Evolutionary conservation across 176 grass and related monocot species (phyloP).

Genomic region (Puccinellia tenuiflora): DNA sequence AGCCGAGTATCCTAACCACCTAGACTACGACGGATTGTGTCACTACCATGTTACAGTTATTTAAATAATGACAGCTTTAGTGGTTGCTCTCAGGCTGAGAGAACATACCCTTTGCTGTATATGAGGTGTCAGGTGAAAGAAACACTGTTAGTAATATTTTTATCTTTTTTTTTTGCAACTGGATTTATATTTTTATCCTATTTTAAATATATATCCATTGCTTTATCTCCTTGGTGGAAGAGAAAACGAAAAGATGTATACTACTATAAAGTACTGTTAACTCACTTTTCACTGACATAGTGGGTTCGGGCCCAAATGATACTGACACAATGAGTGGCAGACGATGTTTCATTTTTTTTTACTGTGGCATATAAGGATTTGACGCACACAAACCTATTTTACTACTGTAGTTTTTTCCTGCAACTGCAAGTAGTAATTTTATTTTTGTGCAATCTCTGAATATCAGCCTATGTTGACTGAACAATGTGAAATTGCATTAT

Average conservation of each 20-base stretch:
- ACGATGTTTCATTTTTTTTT: background rate
- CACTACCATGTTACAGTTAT: accelerated
- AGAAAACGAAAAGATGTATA: background rate
- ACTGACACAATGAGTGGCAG: background rate
- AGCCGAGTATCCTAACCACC: conserved; percentile 96
- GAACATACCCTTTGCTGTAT: too few species aligned
- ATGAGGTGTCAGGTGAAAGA: background rate
- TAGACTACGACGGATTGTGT: conserved; percentile 56
- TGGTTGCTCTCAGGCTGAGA: too few species aligned
- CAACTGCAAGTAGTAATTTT: too few species aligned
- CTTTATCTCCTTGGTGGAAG: background rate
- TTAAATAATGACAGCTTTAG: background rate
- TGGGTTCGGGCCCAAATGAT: background rate
- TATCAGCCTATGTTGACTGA: background rate
- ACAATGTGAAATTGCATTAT: background rate
- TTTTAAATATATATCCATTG: background rate
- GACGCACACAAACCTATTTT: background rate
- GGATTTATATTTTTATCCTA: background rate
- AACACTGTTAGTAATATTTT: background rate
- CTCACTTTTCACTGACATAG: background rate
- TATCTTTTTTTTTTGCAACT: background rate
- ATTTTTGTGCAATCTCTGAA: background rate
- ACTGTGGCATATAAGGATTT: background rate
- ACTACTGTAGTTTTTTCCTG: background rate
- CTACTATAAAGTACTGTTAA: background rate